These are phyloP conservation scores for Hypoxylon sp. DNA, from an alignment of 2,329 filamentous ascomycete genomes.

Conservation along the genomic window DNA sequence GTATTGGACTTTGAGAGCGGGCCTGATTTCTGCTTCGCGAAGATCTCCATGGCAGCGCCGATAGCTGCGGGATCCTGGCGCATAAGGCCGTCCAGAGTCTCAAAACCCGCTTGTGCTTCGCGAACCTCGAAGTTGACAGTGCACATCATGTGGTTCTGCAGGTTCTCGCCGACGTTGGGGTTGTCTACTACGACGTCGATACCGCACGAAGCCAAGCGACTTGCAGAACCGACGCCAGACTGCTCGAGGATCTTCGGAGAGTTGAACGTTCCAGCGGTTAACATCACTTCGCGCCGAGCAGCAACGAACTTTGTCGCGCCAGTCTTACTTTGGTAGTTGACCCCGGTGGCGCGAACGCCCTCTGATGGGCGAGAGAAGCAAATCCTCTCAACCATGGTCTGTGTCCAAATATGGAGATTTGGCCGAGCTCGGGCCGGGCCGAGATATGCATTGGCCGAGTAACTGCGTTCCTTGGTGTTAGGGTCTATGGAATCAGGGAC, in stretches of 20 bases:
- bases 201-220: not conserved
- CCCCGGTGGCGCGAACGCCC: constrained; percentile 32
- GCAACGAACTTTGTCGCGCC: not conserved
- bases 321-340: constrained; percentile 19
- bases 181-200: constrained; percentile 10
- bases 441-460: constrained; percentile 39
- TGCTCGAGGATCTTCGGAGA: constrained; percentile 10
- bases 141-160: constrained; percentile 3
- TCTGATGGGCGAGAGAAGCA: constrained; percentile 32
- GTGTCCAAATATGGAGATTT: constrained; percentile 41
- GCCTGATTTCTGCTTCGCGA: constrained; percentile 1
- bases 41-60: not conserved
- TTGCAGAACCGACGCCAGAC: constrained; percentile 11
- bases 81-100: not conserved
- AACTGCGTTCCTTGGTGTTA: constrained; percentile 38
- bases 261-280: constrained; percentile 2
- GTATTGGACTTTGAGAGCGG: not conserved
- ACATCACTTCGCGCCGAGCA: constrained; percentile 15
- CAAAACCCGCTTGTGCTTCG: not conserved
- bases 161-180: constrained; percentile 11
- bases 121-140: not conserved
- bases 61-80: not conserved
- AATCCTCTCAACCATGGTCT: constrained; percentile 36
- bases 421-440: constrained; percentile 25
- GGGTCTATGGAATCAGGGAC: constrained; percentile 39